phyloP scores from a whole-genome alignment of 2,329 filamentous ascomycete genomes.

The Tolypocladium guangdongense region DNA sequence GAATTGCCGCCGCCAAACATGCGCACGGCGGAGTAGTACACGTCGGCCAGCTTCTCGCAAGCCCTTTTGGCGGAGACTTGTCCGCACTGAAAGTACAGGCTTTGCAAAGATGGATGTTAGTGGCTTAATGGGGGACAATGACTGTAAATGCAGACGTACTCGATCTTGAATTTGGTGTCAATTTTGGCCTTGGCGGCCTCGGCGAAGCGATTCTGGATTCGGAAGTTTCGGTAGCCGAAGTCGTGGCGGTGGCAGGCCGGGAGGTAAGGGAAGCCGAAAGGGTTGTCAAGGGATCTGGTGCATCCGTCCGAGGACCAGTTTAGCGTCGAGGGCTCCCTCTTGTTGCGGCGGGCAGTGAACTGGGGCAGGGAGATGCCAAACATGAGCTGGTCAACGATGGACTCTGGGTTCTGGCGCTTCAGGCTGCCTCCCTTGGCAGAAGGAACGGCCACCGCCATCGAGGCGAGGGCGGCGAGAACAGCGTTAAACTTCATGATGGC shows the following conservation, averaged over 20 bases:
- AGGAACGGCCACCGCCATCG: slow-evolving; percentile 14
- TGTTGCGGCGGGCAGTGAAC: slow-evolving; percentile 30
- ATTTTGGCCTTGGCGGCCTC: slow-evolving; percentile 28
- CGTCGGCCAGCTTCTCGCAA: slow-evolving; percentile 25
- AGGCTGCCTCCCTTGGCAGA: slow-evolving; percentile 1
- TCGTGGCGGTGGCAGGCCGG: slow-evolving; percentile 42
- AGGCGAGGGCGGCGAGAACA: slow-evolving; percentile 11
- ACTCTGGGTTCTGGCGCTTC: slow-evolving; percentile 11
- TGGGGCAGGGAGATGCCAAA: slow-evolving; percentile 29
- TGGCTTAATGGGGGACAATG: not conserved
- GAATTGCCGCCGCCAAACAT: slow-evolving; percentile 23
- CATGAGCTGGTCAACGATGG: slow-evolving; percentile 34
- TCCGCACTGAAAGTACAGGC: slow-evolving; percentile 26
- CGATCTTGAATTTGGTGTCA: slow-evolving; percentile 37
- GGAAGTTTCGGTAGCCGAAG: slow-evolving; percentile 45
- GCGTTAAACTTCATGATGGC: slow-evolving; percentile 20
- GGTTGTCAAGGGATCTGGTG: slow-evolving; percentile 30
- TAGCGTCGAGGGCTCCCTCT: slow-evolving; percentile 24
- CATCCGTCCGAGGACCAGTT: slow-evolving; percentile 33
- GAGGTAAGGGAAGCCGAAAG: slow-evolving; percentile 30
- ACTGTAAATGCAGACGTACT: slow-evolving; percentile 18
- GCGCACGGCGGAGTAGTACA: slow-evolving; percentile 28
- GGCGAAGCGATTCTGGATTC: slow-evolving; percentile 35
- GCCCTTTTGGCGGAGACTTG: slow-evolving; percentile 7
- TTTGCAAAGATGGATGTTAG: slow-evolving; percentile 6